Conservation (phyloP, 345 rosid genomes). For the Ailanthus altissimus region DNA sequence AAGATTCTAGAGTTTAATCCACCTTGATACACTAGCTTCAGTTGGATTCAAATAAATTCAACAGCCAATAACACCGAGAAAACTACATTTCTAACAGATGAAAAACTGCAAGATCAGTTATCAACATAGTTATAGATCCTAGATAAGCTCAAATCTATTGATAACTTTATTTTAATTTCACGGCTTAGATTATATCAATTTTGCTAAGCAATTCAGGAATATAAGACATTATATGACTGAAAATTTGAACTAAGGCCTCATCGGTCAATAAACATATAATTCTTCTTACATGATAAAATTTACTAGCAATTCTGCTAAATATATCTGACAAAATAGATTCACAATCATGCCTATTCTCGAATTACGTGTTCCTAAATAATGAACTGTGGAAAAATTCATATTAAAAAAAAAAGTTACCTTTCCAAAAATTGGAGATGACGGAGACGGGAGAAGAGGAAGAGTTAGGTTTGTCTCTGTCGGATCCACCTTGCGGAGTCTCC, state of each 20-base stretch:
- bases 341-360: not conserved
- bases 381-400: not conserved
- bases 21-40: not conserved
- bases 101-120: constrained; percentile 5
- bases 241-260: not conserved
- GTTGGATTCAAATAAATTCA: not conserved
- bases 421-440: constrained; percentile 85
- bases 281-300: not conserved
- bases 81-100: not conserved
- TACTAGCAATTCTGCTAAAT: not conserved
- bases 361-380: not conserved
- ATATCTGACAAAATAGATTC: not conserved
- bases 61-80: not conserved
- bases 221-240: not conserved
- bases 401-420: constrained; percentile 45
- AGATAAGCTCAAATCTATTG: not conserved
- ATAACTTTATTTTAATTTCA: not conserved
- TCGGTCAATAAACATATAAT: not conserved
- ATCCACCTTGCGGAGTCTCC: constrained; percentile 75
- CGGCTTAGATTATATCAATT: not conserved
- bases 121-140: not conserved
- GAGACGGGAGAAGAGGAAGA: constrained; percentile 72
- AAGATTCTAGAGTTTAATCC: not conserved
- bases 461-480: constrained; percentile 66
- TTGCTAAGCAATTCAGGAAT: not conserved